Evolutionary conservation across 2,329 filamentous ascomycete species (phyloP).

Genomic region (Ascocoryne sarcoides): DNA sequence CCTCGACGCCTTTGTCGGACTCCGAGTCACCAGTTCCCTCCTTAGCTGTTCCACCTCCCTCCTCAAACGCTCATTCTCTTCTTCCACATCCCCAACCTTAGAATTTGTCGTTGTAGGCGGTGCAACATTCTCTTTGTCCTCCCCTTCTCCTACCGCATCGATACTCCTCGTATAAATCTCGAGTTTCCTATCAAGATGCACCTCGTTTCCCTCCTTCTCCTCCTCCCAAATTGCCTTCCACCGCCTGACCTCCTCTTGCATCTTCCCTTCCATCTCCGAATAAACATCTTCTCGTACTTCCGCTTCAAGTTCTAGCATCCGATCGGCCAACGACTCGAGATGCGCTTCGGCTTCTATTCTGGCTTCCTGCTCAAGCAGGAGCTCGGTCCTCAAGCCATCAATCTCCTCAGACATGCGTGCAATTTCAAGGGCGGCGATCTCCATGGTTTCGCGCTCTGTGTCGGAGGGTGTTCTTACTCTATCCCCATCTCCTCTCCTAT

Average conservation of each 20-base stretch:
- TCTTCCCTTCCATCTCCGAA: slow-evolving; percentile 70
- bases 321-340: slow-evolving; percentile 57
- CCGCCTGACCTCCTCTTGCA: slow-evolving; percentile 66
- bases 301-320: slow-evolving; percentile 62
- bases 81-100: slow-evolving; percentile 56
- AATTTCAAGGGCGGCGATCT: slow-evolving; percentile 73
- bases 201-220: slow-evolving; percentile 72
- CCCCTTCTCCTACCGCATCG: slow-evolving; percentile 30
- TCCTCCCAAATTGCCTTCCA: slow-evolving; percentile 74
- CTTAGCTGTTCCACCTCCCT: slow-evolving; percentile 56
- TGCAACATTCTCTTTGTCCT: slow-evolving; percentile 50
- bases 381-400: slow-evolving; percentile 60
- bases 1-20: slow-evolving; percentile 20
- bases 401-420: slow-evolving; percentile 69
- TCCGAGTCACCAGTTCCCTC: slow-evolving; percentile 52
- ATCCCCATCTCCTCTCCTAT: not conserved
- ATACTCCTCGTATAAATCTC: slow-evolving; percentile 56
- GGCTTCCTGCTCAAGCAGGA: slow-evolving; percentile 62
- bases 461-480: slow-evolving; percentile 15
- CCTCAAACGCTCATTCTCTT: slow-evolving; percentile 62
- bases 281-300: slow-evolving; percentile 84
- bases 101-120: no score
- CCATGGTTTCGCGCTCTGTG: slow-evolving; percentile 62
- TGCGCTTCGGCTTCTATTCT: slow-evolving; percentile 66
- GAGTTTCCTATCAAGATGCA: slow-evolving; percentile 81